These are phyloP conservation scores for Amanita polypyramis DNA, from an alignment of 768 basidiomycete species.

Conservation along the genomic window DNA sequence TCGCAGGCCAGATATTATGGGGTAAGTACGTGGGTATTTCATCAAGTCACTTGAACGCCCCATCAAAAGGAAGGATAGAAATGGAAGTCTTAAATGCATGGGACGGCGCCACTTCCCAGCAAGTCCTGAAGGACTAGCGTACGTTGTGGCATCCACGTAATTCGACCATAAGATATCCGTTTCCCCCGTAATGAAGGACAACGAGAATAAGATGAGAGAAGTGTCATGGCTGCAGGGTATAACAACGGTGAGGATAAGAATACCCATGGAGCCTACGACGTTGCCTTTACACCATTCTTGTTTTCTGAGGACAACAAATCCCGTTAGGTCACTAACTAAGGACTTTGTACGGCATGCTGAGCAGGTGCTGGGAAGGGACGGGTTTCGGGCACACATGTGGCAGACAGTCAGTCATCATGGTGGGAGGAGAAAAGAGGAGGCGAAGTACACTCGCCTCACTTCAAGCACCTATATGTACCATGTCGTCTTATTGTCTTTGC, in stretches of 20 bases:
- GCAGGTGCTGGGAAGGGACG: too few species aligned
- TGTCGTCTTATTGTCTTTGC: constrained; percentile 5
- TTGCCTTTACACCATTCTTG: too few species aligned
- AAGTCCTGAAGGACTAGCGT: too few species aligned
- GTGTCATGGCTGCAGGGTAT: too few species aligned
- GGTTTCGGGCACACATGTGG: too few species aligned
- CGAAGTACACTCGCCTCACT: neutral
- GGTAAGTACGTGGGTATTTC: neutral
- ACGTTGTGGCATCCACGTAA: too few species aligned
- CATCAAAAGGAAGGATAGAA: neutral
- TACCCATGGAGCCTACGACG: too few species aligned
- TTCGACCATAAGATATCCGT: too few species aligned
- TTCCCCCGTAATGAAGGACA: too few species aligned
- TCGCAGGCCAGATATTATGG: neutral
- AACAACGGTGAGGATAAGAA: too few species aligned
- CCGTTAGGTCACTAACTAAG: neutral
- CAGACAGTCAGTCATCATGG: neutral
- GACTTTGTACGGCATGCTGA: neutral
- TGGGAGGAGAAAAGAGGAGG: neutral
- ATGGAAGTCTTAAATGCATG: neutral
- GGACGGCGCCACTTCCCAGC: neutral
- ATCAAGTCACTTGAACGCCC: neutral
- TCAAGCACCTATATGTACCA: neutral
- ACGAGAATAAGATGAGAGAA: too few species aligned
- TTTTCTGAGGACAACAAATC: too few species aligned